A percentile compares a stretch with the other conserved stretches of the same genome.
Conservation (phyloP, 1,284 basidiomycete genomes). For the Leccinum ponderosum region DNA sequence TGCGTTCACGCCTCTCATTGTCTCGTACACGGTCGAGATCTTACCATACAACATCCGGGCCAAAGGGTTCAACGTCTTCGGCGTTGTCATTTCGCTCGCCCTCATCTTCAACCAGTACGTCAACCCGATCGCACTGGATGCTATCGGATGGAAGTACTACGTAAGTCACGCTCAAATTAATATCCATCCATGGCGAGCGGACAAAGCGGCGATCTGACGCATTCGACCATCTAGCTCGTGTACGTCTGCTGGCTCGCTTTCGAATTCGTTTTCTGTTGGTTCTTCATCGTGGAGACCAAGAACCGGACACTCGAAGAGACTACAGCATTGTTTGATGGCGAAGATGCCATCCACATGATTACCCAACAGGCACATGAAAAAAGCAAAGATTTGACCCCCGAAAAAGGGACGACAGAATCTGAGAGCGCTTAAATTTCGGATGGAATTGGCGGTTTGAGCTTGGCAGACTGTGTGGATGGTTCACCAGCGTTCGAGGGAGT, state of each 20-base stretch:
- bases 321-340: too few species aligned
- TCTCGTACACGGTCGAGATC: slow-evolving; percentile 76
- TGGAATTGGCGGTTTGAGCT: background rate
- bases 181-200: background rate
- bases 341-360: too few species aligned
- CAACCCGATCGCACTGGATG: slow-evolving; percentile 69
- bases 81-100: slow-evolving; percentile 62
- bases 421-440: too few species aligned
- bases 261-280: slow-evolving; percentile 62
- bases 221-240: slow-evolving; percentile 45
- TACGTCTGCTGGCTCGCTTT: slow-evolving; percentile 68
- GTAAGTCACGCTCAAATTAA: slow-evolving; percentile 27
- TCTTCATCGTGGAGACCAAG: slow-evolving; percentile 74
- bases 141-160: slow-evolving; percentile 67
- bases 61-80: slow-evolving; percentile 76
- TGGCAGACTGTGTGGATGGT: background rate
- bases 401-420: too few species aligned
- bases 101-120: slow-evolving; percentile 82
- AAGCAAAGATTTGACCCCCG: too few species aligned
- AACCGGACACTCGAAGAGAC: slow-evolving; percentile 58
- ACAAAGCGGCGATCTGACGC: background rate
- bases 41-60: slow-evolving; percentile 71
- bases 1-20: slow-evolving; percentile 73
- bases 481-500: background rate
- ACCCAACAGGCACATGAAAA: too few species aligned